Base-by-base conservation (phyloP, 2,329 filamentous ascomycete genomes). In the Chaetomium sp. region DNA sequence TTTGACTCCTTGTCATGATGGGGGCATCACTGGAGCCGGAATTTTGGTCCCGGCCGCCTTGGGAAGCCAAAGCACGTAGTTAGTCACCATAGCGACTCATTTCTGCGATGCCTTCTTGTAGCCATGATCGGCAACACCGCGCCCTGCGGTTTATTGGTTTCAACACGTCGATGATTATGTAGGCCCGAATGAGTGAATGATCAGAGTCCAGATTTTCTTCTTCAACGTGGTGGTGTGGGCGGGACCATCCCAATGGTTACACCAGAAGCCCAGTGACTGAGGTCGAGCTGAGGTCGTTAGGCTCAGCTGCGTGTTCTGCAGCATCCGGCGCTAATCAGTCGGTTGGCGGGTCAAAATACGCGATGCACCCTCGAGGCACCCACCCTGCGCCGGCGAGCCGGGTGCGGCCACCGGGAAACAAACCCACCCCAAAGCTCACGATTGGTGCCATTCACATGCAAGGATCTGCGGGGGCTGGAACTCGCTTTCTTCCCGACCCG, bases 11-110 rank as follows among this genome's bases (percentile, higher is more conserved):
- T 85, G 81, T 61, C 80, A 84, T 60, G 79, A 84, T 56, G 82
- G 82, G 10, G 82, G 81, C 8, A 81, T 85, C 55, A 81, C 76
- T 10, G 82, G 82, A 6, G 82, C 82, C 0, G 82, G 81, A 0
- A 82, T 85, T 38, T 67, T 85, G 54, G 81, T 79, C 32, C 80
- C 74, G 6, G 73, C 77, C 4, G 69, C 73, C 32, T 63, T 72
- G 44, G 67, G 67, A 27, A 70, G 63, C 32, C 63, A 66, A 35
- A 55, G 54, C 47, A 49, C 59, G 35, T 56, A 53, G n/a, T 6
- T 56, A 53, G n/a, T n/a, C 38, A 34, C 4, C 49, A 44, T 12
- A 7, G 32, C 34, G 36, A 40, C 32, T 11, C 37, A 44, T 49
- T 32, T 12, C 14, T 41, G 33, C 7, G 33, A 44, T 8, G 12